Conservation (phyloP, 768 basidiomycete genomes). For the Macrocybe gigantea region DNA sequence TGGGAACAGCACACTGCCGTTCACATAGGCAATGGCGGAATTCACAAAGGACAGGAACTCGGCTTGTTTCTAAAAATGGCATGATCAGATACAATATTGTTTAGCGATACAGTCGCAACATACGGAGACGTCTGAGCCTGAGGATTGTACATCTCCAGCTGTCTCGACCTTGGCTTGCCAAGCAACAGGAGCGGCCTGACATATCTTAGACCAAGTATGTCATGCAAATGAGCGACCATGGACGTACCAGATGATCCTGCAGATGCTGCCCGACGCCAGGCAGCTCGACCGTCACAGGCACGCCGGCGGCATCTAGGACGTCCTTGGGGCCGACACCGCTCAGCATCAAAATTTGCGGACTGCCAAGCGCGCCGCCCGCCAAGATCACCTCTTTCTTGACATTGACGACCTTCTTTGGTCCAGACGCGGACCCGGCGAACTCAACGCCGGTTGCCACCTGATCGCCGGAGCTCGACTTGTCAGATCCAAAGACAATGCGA, state of each 20-base stretch:
- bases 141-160: conserved; percentile 24
- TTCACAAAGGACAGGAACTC: conserved; percentile 55
- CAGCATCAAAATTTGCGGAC: conserved; percentile 48
- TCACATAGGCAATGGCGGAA: conserved; percentile 57
- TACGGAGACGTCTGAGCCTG: conserved; percentile 24
- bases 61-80: conserved; percentile 16
- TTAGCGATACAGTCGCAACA: background rate
- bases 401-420: conserved; percentile 7
- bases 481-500: conserved; percentile 34
- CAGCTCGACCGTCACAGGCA: conserved; percentile 39
- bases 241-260: conserved; percentile 38
- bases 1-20: conserved; percentile 38
- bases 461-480: conserved; percentile 24
- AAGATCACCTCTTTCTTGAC: conserved; percentile 44
- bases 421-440: conserved; percentile 27
- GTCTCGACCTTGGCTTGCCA: conserved; percentile 19
- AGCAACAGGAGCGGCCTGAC: conserved; percentile 8
- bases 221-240: background rate
- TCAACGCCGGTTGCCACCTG: conserved; percentile 44
- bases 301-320: conserved; percentile 38
- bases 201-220: background rate
- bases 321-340: conserved; percentile 56
- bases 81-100: background rate
- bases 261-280: conserved; percentile 60
- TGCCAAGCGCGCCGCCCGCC: conserved; percentile 39